A percentile compares a stretch with the other conserved stretches of the same genome.
Evolutionary conservation across 139 green algal species (phyloP).

Genomic region (Deuterostichococcus epilithicus): DNA sequence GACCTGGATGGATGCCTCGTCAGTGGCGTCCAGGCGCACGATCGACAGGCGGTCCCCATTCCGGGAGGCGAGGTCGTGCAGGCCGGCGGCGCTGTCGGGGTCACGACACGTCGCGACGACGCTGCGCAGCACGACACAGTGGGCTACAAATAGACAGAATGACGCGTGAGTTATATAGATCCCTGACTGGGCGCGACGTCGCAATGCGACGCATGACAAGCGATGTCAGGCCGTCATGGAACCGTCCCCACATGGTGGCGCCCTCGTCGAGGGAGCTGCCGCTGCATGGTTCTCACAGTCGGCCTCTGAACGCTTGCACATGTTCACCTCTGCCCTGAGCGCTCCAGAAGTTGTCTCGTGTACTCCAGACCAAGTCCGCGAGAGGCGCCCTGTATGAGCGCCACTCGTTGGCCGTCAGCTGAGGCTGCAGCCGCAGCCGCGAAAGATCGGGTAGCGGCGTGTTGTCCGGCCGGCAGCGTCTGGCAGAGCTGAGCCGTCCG

Average conservation of each 20-base stretch:
- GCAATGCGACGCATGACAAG: too few species aligned
- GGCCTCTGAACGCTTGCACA: not conserved
- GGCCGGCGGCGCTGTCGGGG: slow-evolving; percentile 32
- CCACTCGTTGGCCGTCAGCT: slow-evolving; percentile 3
- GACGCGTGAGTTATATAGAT: not conserved
- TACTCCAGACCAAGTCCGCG: slow-evolving; percentile 73
- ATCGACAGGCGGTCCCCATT: slow-evolving; percentile 39
- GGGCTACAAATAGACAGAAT: not conserved
- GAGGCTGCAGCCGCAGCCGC: not conserved
- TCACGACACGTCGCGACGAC: slow-evolving; percentile 73
- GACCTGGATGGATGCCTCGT: slow-evolving; percentile 46
- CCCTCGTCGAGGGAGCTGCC: too few species aligned
- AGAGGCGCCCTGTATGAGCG: slow-evolving; percentile 60
- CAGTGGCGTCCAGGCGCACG: slow-evolving; percentile 53
- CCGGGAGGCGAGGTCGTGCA: slow-evolving; percentile 35
- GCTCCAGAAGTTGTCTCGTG: slow-evolving; percentile 50
- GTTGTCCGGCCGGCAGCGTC: too few species aligned
- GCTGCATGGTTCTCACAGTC: too few species aligned
- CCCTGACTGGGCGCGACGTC: too few species aligned
- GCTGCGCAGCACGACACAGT: slow-evolving; percentile 1
- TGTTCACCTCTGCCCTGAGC: slow-evolving; percentile 1
- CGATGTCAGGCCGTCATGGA: too few species aligned
- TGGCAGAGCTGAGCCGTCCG: too few species aligned
- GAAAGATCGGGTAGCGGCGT: not conserved
- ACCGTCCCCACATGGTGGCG: too few species aligned